Evolutionary conservation across 768 basidiomycete species (phyloP).

Genomic region (Favolaschia claudopus): DNA sequence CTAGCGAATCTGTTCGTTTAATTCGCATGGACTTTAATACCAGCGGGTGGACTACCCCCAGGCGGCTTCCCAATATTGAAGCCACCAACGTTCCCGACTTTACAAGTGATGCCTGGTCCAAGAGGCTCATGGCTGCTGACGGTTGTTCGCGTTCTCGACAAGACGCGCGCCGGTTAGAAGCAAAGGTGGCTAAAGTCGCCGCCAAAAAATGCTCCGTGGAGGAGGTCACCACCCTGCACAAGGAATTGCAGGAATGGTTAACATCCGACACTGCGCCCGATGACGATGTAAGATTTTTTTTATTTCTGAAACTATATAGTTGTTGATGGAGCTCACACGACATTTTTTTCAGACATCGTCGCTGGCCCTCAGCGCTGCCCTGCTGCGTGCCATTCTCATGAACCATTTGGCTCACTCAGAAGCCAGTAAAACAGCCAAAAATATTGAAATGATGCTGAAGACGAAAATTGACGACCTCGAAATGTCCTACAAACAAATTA

Average conservation of each 20-base stretch:
- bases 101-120: slow-evolving; percentile 43
- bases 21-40: slow-evolving; percentile 81
- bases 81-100: slow-evolving; percentile 50
- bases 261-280: slow-evolving; percentile 63
- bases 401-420: slow-evolving; percentile 86
- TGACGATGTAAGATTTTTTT: slow-evolving; percentile 63
- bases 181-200: slow-evolving; percentile 80
- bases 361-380: slow-evolving; percentile 77
- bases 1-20: slow-evolving; percentile 69
- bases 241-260: slow-evolving; percentile 82
- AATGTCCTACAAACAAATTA: slow-evolving; percentile 62
- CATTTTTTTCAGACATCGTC: slow-evolving; percentile 59
- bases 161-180: slow-evolving; percentile 75
- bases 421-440: slow-evolving; percentile 71
- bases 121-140: slow-evolving; percentile 56
- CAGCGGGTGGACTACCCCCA: slow-evolving; percentile 74
- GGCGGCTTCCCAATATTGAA: slow-evolving; percentile 59
- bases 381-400: slow-evolving; percentile 83
- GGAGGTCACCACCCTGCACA: slow-evolving; percentile 79
- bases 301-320: slow-evolving; percentile 23
- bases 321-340: slow-evolving; percentile 12
- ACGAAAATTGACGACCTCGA: slow-evolving; percentile 73
- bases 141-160: slow-evolving; percentile 50
- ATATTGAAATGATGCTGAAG: slow-evolving; percentile 66
- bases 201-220: slow-evolving; percentile 89